These are phyloP conservation scores for Crithidia bombi DNA, from an alignment of 208 protist genomes.

Conservation along the genomic window DNA sequence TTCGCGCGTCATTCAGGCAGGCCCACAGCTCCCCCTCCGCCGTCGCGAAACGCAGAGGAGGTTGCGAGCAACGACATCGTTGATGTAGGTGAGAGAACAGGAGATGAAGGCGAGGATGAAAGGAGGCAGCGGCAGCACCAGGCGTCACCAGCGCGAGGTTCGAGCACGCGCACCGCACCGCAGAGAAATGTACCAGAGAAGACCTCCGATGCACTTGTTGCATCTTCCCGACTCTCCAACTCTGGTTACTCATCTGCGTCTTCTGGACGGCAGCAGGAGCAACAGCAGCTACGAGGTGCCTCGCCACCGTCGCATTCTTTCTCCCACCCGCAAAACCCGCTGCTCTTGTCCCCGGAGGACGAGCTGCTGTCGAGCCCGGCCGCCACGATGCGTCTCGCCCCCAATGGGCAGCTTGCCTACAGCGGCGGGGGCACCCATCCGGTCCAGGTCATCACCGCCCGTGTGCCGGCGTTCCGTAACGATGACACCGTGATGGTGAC, in stretches of 20 bases:
- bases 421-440: constrained; percentile 28
- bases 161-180: neutral
- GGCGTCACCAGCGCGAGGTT: neutral
- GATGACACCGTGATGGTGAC: constrained; percentile 22
- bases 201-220: neutral
- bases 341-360: constrained; percentile 3
- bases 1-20: constrained; percentile 2
- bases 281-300: neutral
- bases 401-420: constrained; percentile 32
- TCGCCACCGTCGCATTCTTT: neutral
- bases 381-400: constrained; percentile 14
- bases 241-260: neutral
- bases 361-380: constrained; percentile 15
- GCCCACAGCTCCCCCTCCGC: neutral
- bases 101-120: neutral
- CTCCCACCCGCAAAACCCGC: neutral
- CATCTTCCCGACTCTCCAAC: neutral
- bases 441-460: constrained; percentile 28
- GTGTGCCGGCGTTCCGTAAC: constrained; percentile 36
- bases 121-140: neutral
- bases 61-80: neutral
- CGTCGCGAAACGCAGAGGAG: neutral
- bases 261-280: neutral
- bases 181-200: neutral
- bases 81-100: no score